Conservation (phyloP, 2,329 filamentous ascomycete species). For the Ophiocordyceps camponoti-floridani region DNA sequence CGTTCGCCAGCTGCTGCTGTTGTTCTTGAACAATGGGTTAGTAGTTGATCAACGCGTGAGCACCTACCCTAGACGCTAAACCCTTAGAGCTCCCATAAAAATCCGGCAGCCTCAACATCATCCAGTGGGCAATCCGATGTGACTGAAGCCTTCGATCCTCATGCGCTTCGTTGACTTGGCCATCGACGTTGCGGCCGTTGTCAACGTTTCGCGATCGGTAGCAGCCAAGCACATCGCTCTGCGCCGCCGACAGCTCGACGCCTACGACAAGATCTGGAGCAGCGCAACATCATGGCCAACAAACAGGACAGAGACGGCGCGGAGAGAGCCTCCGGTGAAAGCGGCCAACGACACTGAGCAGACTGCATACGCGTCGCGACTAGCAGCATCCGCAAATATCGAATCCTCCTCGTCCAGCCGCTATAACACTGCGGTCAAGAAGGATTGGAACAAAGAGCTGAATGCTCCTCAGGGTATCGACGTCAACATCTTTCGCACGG, state of each 20-base stretch:
- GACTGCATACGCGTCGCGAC: background rate
- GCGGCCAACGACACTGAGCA: background rate
- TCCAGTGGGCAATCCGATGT: conserved; percentile 8
- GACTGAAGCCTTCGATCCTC: conserved; percentile 8
- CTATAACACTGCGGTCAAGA: conserved; percentile 1
- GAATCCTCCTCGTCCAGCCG: background rate
- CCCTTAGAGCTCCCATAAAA: background rate
- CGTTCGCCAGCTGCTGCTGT: no score
- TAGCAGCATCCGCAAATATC: background rate
- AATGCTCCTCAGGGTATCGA: conserved; percentile 22
- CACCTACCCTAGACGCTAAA: background rate
- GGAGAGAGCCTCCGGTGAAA: background rate
- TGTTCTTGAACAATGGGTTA: no score
- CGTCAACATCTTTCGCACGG: conserved; percentile 30
- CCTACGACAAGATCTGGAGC: conserved; percentile 27
- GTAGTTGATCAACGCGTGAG: no score
- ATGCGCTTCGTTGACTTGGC: conserved; percentile 47
- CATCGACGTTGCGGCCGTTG: conserved; percentile 52
- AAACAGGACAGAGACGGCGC: background rate
- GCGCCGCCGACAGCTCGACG: conserved; percentile 33
- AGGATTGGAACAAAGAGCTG: conserved; percentile 8
- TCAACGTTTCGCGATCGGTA: conserved; percentile 51
- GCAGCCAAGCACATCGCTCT: conserved; percentile 44
- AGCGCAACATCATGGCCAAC: conserved; percentile 18
- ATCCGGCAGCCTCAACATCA: background rate